phyloP scores from a whole-genome alignment of 2,329 filamentous ascomycete genomes.

The Orbilia oligospora region DNA sequence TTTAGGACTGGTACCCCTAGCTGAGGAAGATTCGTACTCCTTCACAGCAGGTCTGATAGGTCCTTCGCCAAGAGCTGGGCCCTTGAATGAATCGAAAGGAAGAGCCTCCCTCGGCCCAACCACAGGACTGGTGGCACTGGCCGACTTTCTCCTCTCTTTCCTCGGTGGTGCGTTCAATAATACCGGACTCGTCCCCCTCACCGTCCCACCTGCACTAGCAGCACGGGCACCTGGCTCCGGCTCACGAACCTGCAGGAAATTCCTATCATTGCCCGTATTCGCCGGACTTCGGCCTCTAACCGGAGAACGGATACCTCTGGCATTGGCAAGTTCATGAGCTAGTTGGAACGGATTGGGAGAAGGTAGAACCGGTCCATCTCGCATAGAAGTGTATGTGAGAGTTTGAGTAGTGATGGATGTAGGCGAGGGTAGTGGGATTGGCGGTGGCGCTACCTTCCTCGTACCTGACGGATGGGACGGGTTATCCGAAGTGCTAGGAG shows the following conservation, averaged over 20 bases:
- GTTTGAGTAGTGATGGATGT: slow-evolving; percentile 55
- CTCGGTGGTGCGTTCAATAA: slow-evolving; percentile 52
- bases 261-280: slow-evolving; percentile 46
- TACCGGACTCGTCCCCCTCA: slow-evolving; percentile 56
- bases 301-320: slow-evolving; percentile 60
- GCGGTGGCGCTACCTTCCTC: slow-evolving; percentile 55
- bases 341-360: slow-evolving; percentile 59
- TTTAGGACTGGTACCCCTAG: slow-evolving; percentile 45
- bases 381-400: slow-evolving; percentile 52
- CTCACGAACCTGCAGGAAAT: slow-evolving; percentile 59
- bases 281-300: slow-evolving; percentile 60
- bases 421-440: slow-evolving; percentile 55
- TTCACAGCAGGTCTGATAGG: slow-evolving; percentile 55
- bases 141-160: slow-evolving; percentile 58
- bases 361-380: slow-evolving; percentile 49
- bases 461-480: slow-evolving; percentile 55
- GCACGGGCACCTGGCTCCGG: slow-evolving; percentile 55
- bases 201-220: slow-evolving; percentile 54
- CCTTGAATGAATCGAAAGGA: slow-evolving; percentile 49
- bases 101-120: slow-evolving; percentile 49
- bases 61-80: slow-evolving; percentile 34
- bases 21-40: slow-evolving; percentile 46
- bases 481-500: slow-evolving; percentile 56
- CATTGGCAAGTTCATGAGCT: slow-evolving; percentile 58
- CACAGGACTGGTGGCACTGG: slow-evolving; percentile 49